A percentile compares a stretch with the other conserved stretches of the same genome.
Conservation (phyloP, 257 asterid genomes). For the Solanum ossicruentum region DNA sequence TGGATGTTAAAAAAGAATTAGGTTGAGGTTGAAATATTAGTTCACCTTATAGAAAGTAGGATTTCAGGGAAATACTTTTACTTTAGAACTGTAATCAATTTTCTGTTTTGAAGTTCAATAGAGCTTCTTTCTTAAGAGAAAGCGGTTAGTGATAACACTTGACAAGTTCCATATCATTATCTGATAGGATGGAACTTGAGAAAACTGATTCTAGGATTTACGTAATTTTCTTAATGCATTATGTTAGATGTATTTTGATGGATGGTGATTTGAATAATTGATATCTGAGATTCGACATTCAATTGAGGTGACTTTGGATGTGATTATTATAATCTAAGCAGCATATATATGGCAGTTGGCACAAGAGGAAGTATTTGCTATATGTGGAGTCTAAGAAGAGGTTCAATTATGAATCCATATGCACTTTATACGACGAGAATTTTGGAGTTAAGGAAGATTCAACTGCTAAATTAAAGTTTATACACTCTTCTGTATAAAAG, state of each 20-base stretch:
- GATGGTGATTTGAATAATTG: neutral
- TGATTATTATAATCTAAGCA: neutral
- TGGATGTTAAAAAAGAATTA: neutral
- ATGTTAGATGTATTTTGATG: neutral
- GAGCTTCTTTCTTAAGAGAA: neutral
- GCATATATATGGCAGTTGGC: neutral
- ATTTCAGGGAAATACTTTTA: neutral
- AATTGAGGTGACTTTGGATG: neutral
- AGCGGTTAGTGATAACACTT: neutral
- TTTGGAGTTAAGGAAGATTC: neutral
- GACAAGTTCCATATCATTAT: neutral
- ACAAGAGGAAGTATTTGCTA: neutral
- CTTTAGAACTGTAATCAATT: neutral
- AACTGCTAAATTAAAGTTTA: neutral
- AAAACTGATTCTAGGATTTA: neutral
- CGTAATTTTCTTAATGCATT: neutral
- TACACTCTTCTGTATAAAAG: neutral
- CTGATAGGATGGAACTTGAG: neutral
- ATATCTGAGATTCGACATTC: neutral
- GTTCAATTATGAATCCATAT: neutral
- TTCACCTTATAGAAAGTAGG: neutral
- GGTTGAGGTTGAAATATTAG: neutral
- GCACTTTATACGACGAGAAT: neutral
- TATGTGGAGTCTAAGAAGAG: neutral
- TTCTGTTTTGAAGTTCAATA: neutral